Evolutionary conservation across 2,329 filamentous ascomycete genomes (phyloP).

Genomic region (Apiospora malaysiana): DNA sequence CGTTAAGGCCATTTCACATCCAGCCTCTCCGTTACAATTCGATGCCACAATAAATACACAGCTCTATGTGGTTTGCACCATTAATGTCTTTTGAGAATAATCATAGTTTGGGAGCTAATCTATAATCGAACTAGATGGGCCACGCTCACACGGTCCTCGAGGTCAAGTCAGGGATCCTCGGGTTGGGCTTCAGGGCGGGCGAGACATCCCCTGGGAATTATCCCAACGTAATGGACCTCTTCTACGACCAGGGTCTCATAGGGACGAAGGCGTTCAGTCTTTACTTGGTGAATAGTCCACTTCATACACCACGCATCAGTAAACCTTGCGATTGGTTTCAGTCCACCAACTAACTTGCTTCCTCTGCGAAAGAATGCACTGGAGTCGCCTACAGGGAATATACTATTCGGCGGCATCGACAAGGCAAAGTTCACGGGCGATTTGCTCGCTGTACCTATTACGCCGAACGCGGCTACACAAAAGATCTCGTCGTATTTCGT

Average conservation of each 20-base stretch:
- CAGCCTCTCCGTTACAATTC: no score
- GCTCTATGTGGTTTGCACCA: no score
- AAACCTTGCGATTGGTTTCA: neutral
- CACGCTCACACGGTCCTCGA: conserved; percentile 39
- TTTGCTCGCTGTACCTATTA: conserved; percentile 65
- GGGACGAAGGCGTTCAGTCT: conserved; percentile 70
- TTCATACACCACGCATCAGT: neutral
- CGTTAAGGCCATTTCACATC: no score
- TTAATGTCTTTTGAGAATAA: conserved; percentile 32
- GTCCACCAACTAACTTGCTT: conserved; percentile 33
- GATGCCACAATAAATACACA: conserved; percentile 34
- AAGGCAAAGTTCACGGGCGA: conserved; percentile 73
- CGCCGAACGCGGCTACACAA: conserved; percentile 51
- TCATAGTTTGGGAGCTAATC: conserved; percentile 31
- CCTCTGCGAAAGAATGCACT: conserved; percentile 56
- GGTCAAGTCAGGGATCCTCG: conserved; percentile 61
- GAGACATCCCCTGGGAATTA: conserved; percentile 52
- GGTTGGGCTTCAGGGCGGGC: conserved; percentile 61
- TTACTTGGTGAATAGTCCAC: conserved; percentile 53
- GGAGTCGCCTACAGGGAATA: conserved; percentile 49
- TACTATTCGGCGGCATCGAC: conserved; percentile 83
- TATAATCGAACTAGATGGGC: neutral
- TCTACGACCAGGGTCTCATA: conserved; percentile 68
- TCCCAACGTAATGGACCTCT: conserved; percentile 67
- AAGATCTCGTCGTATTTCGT: conserved; percentile 54